A percentile compares a stretch with the other conserved stretches of the same genome.
Conservation (phyloP, 2,329 filamentous ascomycete species). For the Exophiala calicioides region DNA sequence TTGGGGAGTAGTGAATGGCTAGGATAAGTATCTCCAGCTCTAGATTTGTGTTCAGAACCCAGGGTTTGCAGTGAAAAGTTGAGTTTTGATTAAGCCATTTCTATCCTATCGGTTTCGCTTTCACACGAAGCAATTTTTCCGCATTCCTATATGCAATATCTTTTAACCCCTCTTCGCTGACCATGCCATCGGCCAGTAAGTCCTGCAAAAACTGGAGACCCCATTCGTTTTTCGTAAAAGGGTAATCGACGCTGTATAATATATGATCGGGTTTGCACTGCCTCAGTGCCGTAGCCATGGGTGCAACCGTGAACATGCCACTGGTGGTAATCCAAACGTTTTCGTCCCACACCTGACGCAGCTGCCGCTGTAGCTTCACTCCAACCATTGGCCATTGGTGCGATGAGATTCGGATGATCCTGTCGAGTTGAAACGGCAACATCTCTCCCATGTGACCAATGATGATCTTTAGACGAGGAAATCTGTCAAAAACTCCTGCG, state of each 20-base stretch:
- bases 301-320: conserved; percentile 53
- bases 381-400: conserved; percentile 42
- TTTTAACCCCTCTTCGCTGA: too few species aligned
- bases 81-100: too few species aligned
- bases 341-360: conserved; percentile 54
- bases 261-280: conserved; percentile 46
- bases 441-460: conserved; percentile 56
- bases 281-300: conserved; percentile 43
- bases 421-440: conserved; percentile 57
- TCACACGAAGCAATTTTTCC: too few species aligned
- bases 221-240: too few species aligned
- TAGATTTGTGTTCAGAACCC: too few species aligned
- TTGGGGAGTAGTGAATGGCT: too few species aligned
- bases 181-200: too few species aligned
- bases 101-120: too few species aligned
- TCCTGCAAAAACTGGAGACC: too few species aligned
- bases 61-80: too few species aligned
- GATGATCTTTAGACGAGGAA: conserved; percentile 56
- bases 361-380: conserved; percentile 52
- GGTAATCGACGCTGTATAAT: conserved; percentile 61
- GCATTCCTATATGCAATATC: too few species aligned
- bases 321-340: conserved; percentile 62
- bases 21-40: too few species aligned
- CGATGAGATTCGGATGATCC: conserved; percentile 30
- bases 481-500: conserved; percentile 56